Evolutionary conservation across 768 basidiomycete species (phyloP).

Genomic region (Lactarius trivialis): DNA sequence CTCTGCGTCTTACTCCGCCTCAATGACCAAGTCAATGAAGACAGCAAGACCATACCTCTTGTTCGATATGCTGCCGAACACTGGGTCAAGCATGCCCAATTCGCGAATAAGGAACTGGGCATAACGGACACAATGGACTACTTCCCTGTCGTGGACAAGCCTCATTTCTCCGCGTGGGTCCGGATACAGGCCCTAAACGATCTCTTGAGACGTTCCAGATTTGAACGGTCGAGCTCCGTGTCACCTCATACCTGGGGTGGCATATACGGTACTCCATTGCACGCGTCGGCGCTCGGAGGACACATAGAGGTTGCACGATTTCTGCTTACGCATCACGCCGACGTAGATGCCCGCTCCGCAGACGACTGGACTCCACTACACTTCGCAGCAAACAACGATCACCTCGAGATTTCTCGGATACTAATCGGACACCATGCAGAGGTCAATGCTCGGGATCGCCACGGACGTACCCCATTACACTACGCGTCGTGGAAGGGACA

Average conservation of each 20-base stretch:
- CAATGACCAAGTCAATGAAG: background rate
- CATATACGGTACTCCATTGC: background rate
- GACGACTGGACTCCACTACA: background rate
- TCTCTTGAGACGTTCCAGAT: background rate
- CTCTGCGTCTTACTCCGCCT: background rate
- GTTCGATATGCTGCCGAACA: conserved; percentile 1
- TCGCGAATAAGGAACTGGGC: background rate
- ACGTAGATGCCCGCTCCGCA: background rate
- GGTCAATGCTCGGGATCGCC: background rate
- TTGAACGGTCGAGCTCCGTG: background rate
- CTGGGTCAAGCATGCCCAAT: background rate
- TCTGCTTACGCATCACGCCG: background rate
- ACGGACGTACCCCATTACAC: background rate
- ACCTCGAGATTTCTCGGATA: background rate
- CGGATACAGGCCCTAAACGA: background rate
- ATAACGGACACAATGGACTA: background rate
- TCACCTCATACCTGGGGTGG: background rate
- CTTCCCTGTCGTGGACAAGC: background rate
- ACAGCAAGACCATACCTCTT: background rate
- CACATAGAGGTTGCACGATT: background rate
- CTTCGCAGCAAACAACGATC: background rate
- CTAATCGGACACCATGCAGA: background rate
- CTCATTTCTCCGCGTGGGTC: conserved; percentile 1
- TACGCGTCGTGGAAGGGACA: background rate
- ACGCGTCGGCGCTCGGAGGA: background rate